A percentile compares a stretch with the other conserved stretches of the same genome.
Conservation (phyloP, 2,329 filamentous ascomycete genomes). For the Seiridium cupressi region DNA sequence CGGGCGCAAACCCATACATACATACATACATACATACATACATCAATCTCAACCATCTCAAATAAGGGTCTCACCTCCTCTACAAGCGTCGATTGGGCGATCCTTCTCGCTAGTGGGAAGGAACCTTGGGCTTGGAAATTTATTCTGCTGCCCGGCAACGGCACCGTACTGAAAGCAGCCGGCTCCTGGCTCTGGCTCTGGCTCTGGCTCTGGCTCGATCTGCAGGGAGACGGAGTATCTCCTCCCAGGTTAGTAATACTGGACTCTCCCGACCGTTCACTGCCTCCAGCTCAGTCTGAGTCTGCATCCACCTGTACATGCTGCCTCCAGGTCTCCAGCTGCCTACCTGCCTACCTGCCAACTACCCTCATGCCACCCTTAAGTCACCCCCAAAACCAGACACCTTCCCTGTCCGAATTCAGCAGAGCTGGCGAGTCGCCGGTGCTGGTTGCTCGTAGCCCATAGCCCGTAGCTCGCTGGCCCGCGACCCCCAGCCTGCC, state of each 20-base stretch:
- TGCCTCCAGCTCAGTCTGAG: not conserved
- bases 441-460: not conserved
- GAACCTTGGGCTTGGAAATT: no score
- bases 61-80: not conserved
- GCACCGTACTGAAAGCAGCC: not conserved
- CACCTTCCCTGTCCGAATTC: not conserved
- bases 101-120: no score
- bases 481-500: not conserved
- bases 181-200: not conserved
- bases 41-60: not conserved
- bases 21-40: not conserved
- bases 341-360: not conserved
- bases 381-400: not conserved
- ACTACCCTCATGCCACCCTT: not conserved
- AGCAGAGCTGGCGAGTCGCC: not conserved
- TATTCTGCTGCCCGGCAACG: no score
- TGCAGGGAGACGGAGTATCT: not conserved
- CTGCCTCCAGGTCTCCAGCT: no score
- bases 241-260: not conserved
- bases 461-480: not conserved
- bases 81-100: not conserved
- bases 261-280: not conserved
- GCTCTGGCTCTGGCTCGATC: not conserved
- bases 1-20: not conserved
- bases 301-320: not conserved